Base-by-base conservation (phyloP, 129 eudicot species). In the Flaveria sonorensis region DNA sequence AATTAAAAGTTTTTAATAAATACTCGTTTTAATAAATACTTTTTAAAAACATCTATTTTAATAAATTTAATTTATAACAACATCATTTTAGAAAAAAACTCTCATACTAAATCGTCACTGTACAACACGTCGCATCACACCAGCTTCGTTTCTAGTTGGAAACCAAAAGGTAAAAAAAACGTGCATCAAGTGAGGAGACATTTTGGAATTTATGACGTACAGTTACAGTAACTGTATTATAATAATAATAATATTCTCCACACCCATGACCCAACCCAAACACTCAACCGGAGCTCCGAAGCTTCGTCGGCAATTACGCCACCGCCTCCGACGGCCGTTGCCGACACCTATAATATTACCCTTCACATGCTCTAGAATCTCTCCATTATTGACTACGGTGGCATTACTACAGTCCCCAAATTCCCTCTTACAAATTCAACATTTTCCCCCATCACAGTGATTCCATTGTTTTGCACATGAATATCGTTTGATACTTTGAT, bases 241-340 rank as follows among this genome's bases (percentile, higher is more conserved):
- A 3, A 24, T 4, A 21, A 6, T 23, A 73, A 28, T 4, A 21
- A 6, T 23, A 73, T 14, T 42, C 11, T 46, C 0, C 14, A 66
- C 13, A 40, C 74, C 81, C 36, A 30, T 30, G 36, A 30, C 36
- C 36, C 60, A 77, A 57, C 9, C 43, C 40, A 5, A 23, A 7
- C 2, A 2, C 45, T 60, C 51, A 14, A 30, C 61, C 75, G 36
- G 10, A 36, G 18, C 62, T 46, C 6, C 14, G 72, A 71, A 62
- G 19, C 78, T 79, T 79, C 83, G 10, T 21, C 46, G 51, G 43
- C 72, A 46, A 46, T 43, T 32, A 57, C 65, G 18, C 47, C 77
- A 79, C 83, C 78, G 59, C 73, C 73, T 71, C 73, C 78, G 55
- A 36, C 24, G 7, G 10, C 24, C 64, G 24, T 8, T 36, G 66